Evolutionary conservation across 2,329 filamentous ascomycete genomes (phyloP).

Genomic region (Lachnellula suecica): DNA sequence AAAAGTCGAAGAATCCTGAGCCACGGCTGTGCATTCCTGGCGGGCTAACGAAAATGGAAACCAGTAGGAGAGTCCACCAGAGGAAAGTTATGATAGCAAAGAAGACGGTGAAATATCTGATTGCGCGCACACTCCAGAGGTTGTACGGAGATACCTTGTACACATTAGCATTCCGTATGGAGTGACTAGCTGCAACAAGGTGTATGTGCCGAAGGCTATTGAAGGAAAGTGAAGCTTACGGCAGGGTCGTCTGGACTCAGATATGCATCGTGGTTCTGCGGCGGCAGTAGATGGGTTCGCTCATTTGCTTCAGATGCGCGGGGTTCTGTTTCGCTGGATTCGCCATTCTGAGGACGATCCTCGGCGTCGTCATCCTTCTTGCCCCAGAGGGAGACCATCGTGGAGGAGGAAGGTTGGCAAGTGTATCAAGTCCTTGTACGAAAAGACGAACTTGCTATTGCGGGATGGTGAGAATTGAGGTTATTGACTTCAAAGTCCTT

Average conservation of each 20-base stretch:
- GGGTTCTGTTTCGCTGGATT: conserved; percentile 26
- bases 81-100: conserved; percentile 74
- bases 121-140: conserved; percentile 81
- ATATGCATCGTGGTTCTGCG: conserved; percentile 44
- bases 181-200: background rate
- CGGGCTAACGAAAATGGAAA: conserved; percentile 87
- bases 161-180: background rate
- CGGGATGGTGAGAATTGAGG: too few relatives aligned
- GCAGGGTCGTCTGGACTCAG: conserved; percentile 79
- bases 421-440: too few relatives aligned
- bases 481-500: too few relatives aligned
- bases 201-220: background rate
- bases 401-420: too few relatives aligned
- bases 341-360: conserved; percentile 17
- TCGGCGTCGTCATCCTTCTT: conserved; percentile 45
- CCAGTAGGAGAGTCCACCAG: conserved; percentile 93
- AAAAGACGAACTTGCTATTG: background rate
- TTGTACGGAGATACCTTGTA: conserved; percentile 79
- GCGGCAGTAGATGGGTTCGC: conserved; percentile 42
- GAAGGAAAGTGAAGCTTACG: conserved; percentile 46
- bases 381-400: conserved; percentile 55
- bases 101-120: conserved; percentile 74
- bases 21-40: conserved; percentile 83
- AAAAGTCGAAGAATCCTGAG: conserved; percentile 89
- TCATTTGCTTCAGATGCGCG: conserved; percentile 51